Percentiles rank a stretch among this genome's conserved stretches.
phyloP scores from a whole-genome alignment of 805 yeast species.

The Ogataea pignaliae region DNA sequence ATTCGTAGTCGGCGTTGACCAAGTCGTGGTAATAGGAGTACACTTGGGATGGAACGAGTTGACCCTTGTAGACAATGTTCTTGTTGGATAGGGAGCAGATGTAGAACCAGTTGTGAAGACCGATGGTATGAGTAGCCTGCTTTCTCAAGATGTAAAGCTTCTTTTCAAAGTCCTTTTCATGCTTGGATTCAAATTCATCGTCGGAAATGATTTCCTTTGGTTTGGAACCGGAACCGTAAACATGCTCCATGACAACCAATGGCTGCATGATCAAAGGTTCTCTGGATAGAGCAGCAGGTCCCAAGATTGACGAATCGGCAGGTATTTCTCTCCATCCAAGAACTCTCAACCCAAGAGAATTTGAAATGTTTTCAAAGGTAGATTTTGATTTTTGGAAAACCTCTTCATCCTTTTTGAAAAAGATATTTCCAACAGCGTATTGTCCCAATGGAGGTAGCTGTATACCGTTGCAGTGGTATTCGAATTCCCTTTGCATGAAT shows the following conservation, averaged over 20 bases:
- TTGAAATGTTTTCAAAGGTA: conserved; percentile 80
- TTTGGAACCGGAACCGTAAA: conserved; percentile 35
- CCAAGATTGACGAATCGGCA: conserved; percentile 87
- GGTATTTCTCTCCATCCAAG: conserved; percentile 96
- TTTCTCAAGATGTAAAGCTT: conserved; percentile 83
- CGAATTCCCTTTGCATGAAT: conserved; percentile 81
- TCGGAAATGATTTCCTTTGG: conserved; percentile 32
- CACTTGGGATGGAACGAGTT: conserved; percentile 93
- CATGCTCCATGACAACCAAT: conserved; percentile 65
- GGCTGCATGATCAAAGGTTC: conserved; percentile 94
- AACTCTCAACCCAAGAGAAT: conserved; percentile 69
- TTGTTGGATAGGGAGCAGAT: conserved; percentile 86
- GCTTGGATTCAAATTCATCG: conserved; percentile 51
- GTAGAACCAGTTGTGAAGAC: conserved; percentile 96
- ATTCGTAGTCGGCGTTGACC: conserved; percentile 85
- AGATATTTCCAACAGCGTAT: conserved; percentile 92
- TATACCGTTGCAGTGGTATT: conserved; percentile 53
- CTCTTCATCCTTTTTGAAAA: conserved; percentile 82
- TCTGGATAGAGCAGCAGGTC: conserved; percentile 90
- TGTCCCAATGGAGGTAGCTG: conserved; percentile 76
- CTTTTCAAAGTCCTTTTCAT: conserved; percentile 69
- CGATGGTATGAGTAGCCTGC: conserved; percentile 85
- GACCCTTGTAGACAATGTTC: conserved; percentile 96
- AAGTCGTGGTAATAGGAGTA: conserved; percentile 92
- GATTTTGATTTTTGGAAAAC: conserved; percentile 64